These are phyloP conservation scores for Fraxinus cuspidata DNA, from an alignment of 257 asterid genomes.

Conservation along the genomic window DNA sequence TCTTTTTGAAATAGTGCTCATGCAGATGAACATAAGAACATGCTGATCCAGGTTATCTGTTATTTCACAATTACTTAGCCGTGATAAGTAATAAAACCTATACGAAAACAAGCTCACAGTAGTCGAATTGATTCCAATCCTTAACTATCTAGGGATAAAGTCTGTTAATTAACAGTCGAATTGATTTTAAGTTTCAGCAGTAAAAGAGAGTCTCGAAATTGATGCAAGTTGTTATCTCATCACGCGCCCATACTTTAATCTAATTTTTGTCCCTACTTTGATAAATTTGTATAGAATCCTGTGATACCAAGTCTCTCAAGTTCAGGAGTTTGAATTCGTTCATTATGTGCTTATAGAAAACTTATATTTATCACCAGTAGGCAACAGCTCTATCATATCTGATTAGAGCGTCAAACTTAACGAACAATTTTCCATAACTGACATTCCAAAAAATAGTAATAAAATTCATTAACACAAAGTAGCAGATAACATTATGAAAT, in stretches of 20 bases:
- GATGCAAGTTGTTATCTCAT: not conserved
- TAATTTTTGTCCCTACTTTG: not conserved
- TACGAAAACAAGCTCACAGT: not conserved
- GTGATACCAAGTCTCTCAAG: not conserved
- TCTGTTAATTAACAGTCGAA: not conserved
- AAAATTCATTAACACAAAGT: not conserved
- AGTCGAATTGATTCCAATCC: not conserved
- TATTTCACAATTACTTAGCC: not conserved
- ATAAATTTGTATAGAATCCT: not conserved
- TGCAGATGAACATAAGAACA: not conserved
- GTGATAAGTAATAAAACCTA: not conserved
- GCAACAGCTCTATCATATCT: slow-evolving; percentile 1
- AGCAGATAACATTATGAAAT: not conserved
- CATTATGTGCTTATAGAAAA: not conserved
- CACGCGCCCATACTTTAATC: not conserved
- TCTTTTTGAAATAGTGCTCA: not conserved
- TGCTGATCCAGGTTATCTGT: not conserved
- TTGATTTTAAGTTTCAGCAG: not conserved
- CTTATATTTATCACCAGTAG: not conserved
- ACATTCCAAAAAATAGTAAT: not conserved
- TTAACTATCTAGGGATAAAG: not conserved
- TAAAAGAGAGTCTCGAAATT: not conserved
- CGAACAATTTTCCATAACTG: slow-evolving; percentile 1
- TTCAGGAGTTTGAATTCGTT: not conserved
- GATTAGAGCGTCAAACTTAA: not conserved